phyloP scores from a whole-genome alignment of 176 grass and related monocot genomes.

The Saccharum spontaneum region DNA sequence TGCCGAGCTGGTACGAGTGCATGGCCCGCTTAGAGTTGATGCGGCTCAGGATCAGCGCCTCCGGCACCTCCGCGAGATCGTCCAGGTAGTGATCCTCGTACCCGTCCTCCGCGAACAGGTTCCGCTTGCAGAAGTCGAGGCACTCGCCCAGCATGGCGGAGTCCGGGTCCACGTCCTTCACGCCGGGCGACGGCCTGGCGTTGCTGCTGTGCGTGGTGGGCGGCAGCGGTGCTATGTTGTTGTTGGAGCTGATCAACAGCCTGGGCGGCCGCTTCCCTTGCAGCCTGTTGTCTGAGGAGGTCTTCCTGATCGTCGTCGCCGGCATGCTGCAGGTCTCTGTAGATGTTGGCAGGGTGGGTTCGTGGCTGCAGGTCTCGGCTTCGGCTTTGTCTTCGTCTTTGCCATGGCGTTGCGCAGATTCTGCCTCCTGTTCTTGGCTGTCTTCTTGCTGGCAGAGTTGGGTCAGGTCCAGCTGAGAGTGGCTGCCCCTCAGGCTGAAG shows the following conservation, averaged over 20 bases:
- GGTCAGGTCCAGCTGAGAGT: slow-evolving; percentile 36
- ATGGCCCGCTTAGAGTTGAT: slow-evolving; percentile 65
- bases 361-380: not conserved
- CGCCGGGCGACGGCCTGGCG: not conserved
- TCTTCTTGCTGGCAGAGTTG: slow-evolving; percentile 18
- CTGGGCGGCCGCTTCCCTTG: slow-evolving; percentile 31
- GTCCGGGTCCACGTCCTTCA: slow-evolving; percentile 20
- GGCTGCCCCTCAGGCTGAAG: slow-evolving; percentile 26
- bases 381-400: not conserved
- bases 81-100: not conserved
- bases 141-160: slow-evolving; percentile 28
- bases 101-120: slow-evolving; percentile 30
- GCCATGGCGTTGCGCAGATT: not conserved
- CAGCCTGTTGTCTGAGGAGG: slow-evolving; percentile 10
- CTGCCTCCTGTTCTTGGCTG: not conserved
- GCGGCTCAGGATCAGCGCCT: slow-evolving; percentile 53
- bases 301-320: not conserved
- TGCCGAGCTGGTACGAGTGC: slow-evolving; percentile 68
- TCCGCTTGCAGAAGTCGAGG: slow-evolving; percentile 47
- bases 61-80: slow-evolving; percentile 29
- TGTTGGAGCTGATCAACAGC: slow-evolving; percentile 20
- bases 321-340: not conserved
- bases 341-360: not conserved
- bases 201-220: not conserved
- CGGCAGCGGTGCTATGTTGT: not conserved